Evolutionary conservation across 441 rosid genomes (phyloP).

Genomic region (Populus hybrid): DNA sequence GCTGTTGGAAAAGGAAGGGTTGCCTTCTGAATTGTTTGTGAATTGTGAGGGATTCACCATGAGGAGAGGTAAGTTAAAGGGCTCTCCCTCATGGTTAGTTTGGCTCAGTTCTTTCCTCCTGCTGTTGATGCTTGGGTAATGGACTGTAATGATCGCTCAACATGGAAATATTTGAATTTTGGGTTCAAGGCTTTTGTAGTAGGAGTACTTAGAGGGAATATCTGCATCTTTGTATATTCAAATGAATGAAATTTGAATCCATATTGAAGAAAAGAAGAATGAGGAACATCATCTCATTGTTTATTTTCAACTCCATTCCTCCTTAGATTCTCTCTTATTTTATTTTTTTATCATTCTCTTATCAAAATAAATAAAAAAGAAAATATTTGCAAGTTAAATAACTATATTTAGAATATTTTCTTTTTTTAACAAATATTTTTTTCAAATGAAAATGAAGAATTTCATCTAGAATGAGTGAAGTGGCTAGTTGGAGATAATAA

Average conservation of each 20-base stretch:
- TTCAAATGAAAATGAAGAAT: too few relatives aligned
- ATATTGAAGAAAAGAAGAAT: not conserved
- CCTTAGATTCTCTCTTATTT: too few relatives aligned
- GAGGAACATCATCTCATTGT: not conserved
- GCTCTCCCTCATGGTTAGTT: not conserved
- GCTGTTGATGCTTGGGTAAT: not conserved
- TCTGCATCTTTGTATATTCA: not conserved
- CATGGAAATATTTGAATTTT: not conserved
- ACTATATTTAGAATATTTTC: too few relatives aligned
- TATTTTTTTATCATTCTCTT: not conserved
- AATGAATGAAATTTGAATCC: not conserved
- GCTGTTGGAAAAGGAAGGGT: conserved; percentile 30
- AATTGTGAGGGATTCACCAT: not conserved
- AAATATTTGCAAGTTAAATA: too few relatives aligned
- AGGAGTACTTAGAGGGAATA: not conserved
- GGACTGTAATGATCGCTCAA: not conserved
- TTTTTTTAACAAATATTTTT: too few relatives aligned
- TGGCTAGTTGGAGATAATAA: too few relatives aligned
- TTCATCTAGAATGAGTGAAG: too few relatives aligned
- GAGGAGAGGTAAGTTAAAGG: not conserved
- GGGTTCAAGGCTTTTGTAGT: not conserved
- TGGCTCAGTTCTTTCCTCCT: not conserved
- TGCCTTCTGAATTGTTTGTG: conserved; percentile 7
- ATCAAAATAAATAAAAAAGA: not conserved
- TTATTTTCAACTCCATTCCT: not conserved